phyloP scores from a whole-genome alignment of 2,329 filamentous ascomycete genomes.

The Alternaria sp. region DNA sequence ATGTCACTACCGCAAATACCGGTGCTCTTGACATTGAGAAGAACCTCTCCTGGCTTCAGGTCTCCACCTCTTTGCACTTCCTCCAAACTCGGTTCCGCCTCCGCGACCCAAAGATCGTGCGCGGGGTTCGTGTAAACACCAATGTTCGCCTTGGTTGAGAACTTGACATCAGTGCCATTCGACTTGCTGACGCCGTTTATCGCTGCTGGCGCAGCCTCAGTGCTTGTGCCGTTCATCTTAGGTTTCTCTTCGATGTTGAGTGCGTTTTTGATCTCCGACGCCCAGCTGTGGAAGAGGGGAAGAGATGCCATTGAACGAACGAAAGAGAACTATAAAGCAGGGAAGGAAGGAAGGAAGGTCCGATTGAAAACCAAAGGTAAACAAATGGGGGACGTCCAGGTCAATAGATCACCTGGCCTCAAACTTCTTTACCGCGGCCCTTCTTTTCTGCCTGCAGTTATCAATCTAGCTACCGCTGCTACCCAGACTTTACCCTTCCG shows the following conservation, averaged over 20 bases:
- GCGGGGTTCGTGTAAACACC: constrained; percentile 94
- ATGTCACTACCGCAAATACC: constrained; percentile 97
- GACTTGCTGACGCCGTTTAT: neutral
- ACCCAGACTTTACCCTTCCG: constrained; percentile 15
- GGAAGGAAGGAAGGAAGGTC: neutral
- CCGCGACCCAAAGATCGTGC: constrained; percentile 89
- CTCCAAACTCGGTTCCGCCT: constrained; percentile 79
- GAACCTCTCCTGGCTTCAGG: constrained; percentile 84
- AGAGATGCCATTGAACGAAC: constrained; percentile 4
- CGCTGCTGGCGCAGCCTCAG: constrained; percentile 13
- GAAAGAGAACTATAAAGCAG: neutral
- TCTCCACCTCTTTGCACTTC: constrained; percentile 73
- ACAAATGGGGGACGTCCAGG: neutral
- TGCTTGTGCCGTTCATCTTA: constrained; percentile 9
- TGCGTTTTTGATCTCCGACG: neutral
- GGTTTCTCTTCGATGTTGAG: neutral
- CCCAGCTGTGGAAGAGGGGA: constrained; percentile 10
- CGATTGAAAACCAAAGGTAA: neutral
- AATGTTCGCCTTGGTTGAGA: constrained; percentile 80
- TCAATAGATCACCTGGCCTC: constrained; percentile 7
- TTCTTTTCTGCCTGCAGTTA: neutral
- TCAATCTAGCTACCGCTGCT: neutral
- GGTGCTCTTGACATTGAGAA: constrained; percentile 88
- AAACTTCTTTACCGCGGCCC: constrained; percentile 3
- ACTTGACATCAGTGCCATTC: constrained; percentile 52